Percentiles rank a stretch among this genome's conserved stretches.
Conservation (phyloP, 257 asterid species). For the Solanum dulcamara region DNA sequence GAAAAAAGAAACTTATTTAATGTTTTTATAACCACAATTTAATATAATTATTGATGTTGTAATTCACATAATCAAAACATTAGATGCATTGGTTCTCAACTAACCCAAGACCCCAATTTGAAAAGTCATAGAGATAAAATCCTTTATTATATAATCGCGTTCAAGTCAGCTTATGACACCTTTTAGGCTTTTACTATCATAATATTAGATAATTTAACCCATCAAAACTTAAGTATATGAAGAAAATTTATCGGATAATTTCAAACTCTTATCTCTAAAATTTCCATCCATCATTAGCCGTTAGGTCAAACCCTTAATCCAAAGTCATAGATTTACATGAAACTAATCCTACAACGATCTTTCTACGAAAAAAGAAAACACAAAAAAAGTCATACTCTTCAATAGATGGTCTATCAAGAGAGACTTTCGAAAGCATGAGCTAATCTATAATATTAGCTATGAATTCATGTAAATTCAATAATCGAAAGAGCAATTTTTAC, state of each 20-base stretch:
- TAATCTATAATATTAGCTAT: background rate
- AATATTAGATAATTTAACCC: too few species aligned
- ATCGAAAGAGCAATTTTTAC: background rate
- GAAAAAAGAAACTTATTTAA: background rate
- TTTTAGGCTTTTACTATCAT: accelerated
- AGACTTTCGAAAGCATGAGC: background rate
- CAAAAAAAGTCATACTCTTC: accelerated
- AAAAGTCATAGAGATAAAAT: background rate
- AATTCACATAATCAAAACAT: background rate
- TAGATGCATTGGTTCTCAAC: background rate
- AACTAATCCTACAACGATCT: background rate
- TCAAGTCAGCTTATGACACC: background rate
- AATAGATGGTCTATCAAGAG: background rate
- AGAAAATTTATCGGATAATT: too few species aligned
- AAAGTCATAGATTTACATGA: background rate
- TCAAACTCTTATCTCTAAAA: background rate
- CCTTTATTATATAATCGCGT: background rate
- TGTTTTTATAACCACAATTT: background rate
- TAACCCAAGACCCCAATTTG: background rate
- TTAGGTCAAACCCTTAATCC: background rate
- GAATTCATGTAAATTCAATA: background rate
- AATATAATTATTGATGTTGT: background rate
- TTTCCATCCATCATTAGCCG: background rate
- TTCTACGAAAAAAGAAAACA: accelerated
- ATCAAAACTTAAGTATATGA: too few species aligned